Evolutionary conservation across 2,329 filamentous ascomycete genomes (phyloP).

Genomic region (Claviceps cyperi): DNA sequence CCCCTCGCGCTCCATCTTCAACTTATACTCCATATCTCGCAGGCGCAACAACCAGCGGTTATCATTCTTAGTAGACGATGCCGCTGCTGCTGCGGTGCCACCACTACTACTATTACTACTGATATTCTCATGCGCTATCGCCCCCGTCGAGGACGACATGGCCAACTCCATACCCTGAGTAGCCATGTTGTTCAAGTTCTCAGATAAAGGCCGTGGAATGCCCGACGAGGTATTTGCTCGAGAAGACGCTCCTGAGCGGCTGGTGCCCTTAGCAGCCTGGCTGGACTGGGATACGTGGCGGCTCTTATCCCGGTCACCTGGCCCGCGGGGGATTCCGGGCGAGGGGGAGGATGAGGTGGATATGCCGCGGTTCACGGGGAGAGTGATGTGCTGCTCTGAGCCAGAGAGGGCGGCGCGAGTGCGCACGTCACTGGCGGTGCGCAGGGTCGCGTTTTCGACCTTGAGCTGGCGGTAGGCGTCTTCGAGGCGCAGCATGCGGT

Average conservation of each 20-base stretch:
- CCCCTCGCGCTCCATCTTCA: constrained; percentile 83
- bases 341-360: constrained; percentile 29
- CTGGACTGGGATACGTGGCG: constrained; percentile 17
- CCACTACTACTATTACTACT: background rate
- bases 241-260: constrained; percentile 18
- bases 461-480: constrained; percentile 49
- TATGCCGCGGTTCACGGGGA: constrained; percentile 8
- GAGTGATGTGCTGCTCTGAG: constrained; percentile 17
- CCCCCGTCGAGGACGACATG: constrained; percentile 3
- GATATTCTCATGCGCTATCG: background rate
- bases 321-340: constrained; percentile 38
- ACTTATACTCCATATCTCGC: constrained; percentile 71
- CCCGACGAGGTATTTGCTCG: constrained; percentile 17
- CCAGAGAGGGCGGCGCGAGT: constrained; percentile 30
- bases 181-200: constrained; percentile 1
- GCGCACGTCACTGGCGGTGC: constrained; percentile 45
- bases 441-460: constrained; percentile 55
- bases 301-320: constrained; percentile 31
- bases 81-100: constrained; percentile 3
- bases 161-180: constrained; percentile 15
- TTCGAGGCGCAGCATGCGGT: constrained; percentile 38
- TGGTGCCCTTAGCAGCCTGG: constrained; percentile 11
- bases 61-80: constrained; percentile 28
- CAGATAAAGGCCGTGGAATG: constrained; percentile 13
- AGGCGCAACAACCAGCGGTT: constrained; percentile 75